Conservation (phyloP, 2,329 filamentous ascomycete species). For the Pyricularia grisea region DNA sequence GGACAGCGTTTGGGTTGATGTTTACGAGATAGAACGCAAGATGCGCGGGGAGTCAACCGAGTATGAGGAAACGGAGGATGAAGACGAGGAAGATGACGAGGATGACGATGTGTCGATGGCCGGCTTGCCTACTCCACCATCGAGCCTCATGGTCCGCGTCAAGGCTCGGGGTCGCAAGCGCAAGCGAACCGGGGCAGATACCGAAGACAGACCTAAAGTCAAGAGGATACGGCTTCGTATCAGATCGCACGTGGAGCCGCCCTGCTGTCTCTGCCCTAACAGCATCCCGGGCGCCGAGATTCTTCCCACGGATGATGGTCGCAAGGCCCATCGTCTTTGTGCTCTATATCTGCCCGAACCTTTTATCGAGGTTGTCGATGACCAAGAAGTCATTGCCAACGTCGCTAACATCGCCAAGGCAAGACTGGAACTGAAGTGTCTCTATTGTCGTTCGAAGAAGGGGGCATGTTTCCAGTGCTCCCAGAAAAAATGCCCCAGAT, state of each 20-base stretch:
- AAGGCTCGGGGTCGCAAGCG: conserved; percentile 58
- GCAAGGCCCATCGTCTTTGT: conserved; percentile 80
- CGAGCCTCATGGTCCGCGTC: conserved; percentile 60
- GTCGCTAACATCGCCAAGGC: conserved; percentile 76
- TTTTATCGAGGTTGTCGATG: conserved; percentile 65
- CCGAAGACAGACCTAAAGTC: conserved; percentile 41
- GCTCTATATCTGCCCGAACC: conserved; percentile 90
- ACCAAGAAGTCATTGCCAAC: conserved; percentile 66
- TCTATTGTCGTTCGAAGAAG: conserved; percentile 87
- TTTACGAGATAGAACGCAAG: conserved; percentile 91
- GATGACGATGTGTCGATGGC: conserved; percentile 50
- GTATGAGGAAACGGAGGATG: conserved; percentile 68
- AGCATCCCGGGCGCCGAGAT: conserved; percentile 73
- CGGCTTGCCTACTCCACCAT: conserved; percentile 69
- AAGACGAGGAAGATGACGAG: conserved; percentile 59
- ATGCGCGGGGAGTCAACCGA: conserved; percentile 82
- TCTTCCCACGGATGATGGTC: conserved; percentile 79
- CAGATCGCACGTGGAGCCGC: conserved; percentile 62
- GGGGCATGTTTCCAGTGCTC: conserved; percentile 98
- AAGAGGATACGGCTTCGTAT: conserved; percentile 73
- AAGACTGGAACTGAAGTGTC: conserved; percentile 83
- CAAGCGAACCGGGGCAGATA: conserved; percentile 41
- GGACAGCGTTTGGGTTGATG: conserved; percentile 97
- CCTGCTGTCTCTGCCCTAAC: conserved; percentile 89
- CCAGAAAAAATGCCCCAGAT: conserved; percentile 83